Base-by-base conservation (phyloP, 768 basidiomycete genomes). In the Suillus cothurnatus region DNA sequence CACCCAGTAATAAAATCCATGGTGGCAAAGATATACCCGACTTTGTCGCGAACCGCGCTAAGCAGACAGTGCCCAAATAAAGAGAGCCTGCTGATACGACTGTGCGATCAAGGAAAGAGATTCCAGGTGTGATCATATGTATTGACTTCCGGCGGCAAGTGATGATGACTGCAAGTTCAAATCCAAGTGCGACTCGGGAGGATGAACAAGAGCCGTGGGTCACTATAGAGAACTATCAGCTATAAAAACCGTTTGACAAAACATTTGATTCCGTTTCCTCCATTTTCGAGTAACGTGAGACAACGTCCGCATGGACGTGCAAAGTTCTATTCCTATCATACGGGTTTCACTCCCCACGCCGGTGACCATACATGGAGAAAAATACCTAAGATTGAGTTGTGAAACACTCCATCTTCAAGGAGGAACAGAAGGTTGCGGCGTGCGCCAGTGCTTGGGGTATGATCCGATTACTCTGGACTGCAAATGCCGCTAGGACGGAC, bases 1-100 rank as follows among this genome's bases (percentile, higher is more conserved):
- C 72, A 7, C 70, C 75, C 2, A 67, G 66, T n/a, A 78, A 68
- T 0, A 81, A 62, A 32, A 77, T 64, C 81, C 81, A 84, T 36
- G 76, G 71, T 1, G 85, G 80, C 21, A 82, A 64, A 6, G 71
- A 38, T 34, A 72, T 32, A 26, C 68, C 70, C 49, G 66, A 72
- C 8, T 59, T 45, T 19, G 66, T 62, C 19, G 65, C 39, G 26
- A 71, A 28, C n/a, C 60, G 65, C 43, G 62, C 65, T 2, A 67
- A 9, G 3, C 41, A 56, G 17, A 55, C 38, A 31, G 50, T 43
- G 23, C 63, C 55, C 4, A 70, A 19, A 26, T 34, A 66, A 31
- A 63, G 45, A 31, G 65, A 17, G 26, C 64, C 9, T 3, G 57
- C 34, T 15, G 32, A 39, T 6, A 52, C 28, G 19, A 56, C 47